These are phyloP conservation scores for Ophiocordyceps sinensis DNA, from an alignment of 2,329 filamentous ascomycete species.

Conservation along the genomic window DNA sequence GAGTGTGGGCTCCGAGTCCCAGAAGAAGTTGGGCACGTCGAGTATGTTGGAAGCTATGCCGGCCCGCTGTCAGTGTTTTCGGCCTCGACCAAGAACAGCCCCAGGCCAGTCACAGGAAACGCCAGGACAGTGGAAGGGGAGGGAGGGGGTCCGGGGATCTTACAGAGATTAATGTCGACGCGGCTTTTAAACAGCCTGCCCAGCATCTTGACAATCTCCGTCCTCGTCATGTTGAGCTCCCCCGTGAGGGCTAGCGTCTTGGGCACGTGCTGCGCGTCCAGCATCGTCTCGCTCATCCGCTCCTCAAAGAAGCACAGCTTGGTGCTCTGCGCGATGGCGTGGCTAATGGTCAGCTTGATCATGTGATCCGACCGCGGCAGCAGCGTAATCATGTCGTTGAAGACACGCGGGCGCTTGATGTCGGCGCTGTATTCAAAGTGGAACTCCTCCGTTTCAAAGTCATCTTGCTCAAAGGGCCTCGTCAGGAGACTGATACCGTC, in stretches of 20 bases:
- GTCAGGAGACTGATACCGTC: conserved; percentile 54
- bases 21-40: conserved; percentile 94
- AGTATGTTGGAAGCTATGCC: conserved; percentile 75
- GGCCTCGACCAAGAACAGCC: no score
- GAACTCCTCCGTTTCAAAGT: conserved; percentile 96
- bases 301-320: conserved; percentile 95
- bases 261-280: conserved; percentile 81
- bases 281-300: conserved; percentile 88
- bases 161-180: conserved; percentile 95
- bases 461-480: conserved; percentile 68
- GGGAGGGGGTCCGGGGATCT: conserved; percentile 17
- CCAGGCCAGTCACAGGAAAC: no score
- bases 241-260: conserved; percentile 80
- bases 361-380: conserved; percentile 86
- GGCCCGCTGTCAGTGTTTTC: no score
- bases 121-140: no score
- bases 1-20: conserved; percentile 90
- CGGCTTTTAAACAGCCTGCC: conserved; percentile 84
- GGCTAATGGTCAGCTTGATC: conserved; percentile 96
- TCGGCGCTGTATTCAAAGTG: conserved; percentile 92
- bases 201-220: conserved; percentile 84
- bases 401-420: conserved; percentile 78
- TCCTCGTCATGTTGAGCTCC: conserved; percentile 76
- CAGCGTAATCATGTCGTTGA: conserved; percentile 98
- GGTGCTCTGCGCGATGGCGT: conserved; percentile 93